Conservation (phyloP, 495 filamentous ascomycete species). For the Friedmanniomyces endolithicus region DNA sequence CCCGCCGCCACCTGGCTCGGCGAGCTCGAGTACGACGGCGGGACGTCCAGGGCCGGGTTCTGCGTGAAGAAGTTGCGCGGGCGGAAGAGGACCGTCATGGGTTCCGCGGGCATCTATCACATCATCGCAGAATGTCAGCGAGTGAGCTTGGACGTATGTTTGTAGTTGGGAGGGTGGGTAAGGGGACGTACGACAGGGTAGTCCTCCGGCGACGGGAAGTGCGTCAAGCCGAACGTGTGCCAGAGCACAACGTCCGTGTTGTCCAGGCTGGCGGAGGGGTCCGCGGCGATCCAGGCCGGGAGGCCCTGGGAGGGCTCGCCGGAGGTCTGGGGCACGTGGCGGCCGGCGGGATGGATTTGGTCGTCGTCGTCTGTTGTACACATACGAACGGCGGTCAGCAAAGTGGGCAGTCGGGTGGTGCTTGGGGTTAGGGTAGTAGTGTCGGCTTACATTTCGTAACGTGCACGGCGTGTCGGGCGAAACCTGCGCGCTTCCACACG, state of each 20-base stretch:
- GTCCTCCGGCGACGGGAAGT: conserved; percentile 88
- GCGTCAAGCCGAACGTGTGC: conserved; percentile 91
- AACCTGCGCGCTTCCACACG: conserved; percentile 89
- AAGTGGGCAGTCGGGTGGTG: too few relatives aligned
- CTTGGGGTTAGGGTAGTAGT: not conserved
- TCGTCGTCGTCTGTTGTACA: conserved; percentile 69
- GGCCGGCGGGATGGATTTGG: conserved; percentile 82
- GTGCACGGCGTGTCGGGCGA: conserved; percentile 81
- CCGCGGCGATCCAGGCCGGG: conserved; percentile 68
- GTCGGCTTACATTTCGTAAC: conserved; percentile 70
- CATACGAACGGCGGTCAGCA: too few relatives aligned
- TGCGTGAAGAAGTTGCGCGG: conserved; percentile 79
- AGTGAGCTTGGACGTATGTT: not conserved
- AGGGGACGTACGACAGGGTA: conserved; percentile 58
- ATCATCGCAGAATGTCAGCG: not conserved
- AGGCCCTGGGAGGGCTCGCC: conserved; percentile 71
- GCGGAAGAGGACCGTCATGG: conserved; percentile 70
- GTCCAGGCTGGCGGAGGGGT: conserved; percentile 58
- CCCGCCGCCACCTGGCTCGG: conserved; percentile 48
- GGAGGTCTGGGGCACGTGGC: conserved; percentile 86
- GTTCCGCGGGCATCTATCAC: conserved; percentile 67
- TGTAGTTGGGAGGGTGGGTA: too few relatives aligned
- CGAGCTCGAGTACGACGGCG: conserved; percentile 67
- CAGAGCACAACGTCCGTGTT: conserved; percentile 85
- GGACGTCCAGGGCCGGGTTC: conserved; percentile 82